Conservation (phyloP, 208 protist genomes). For the Crithidia brevicula region DNA sequence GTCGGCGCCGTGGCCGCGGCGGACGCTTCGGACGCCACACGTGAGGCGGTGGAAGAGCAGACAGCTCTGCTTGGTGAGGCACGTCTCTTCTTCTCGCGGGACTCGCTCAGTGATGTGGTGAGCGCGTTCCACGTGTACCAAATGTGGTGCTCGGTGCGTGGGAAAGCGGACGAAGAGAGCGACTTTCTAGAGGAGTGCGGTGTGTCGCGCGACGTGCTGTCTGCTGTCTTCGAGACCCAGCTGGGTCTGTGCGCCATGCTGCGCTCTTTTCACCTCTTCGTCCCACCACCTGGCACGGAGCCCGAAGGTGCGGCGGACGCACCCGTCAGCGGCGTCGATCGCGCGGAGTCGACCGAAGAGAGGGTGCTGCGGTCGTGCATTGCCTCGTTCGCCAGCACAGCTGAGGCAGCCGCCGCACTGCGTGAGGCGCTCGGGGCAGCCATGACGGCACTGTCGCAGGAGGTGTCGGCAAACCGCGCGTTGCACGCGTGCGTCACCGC, state of each 20-base stretch:
- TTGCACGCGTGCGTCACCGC: constrained; percentile 66
- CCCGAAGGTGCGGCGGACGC: not conserved
- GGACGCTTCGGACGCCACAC: constrained; percentile 14
- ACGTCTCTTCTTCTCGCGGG: constrained; percentile 75
- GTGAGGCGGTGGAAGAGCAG: constrained; percentile 30
- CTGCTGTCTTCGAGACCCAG: constrained; percentile 39
- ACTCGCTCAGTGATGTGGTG: constrained; percentile 70
- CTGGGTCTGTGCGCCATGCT: constrained; percentile 26
- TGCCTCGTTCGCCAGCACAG: not conserved
- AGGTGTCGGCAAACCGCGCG: constrained; percentile 36
- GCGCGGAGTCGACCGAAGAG: constrained; percentile 14
- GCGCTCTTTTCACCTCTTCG: constrained; percentile 13
- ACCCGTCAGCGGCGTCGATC: constrained; percentile 4
- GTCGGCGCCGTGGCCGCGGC: constrained; percentile 14
- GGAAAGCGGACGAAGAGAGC: constrained; percentile 27
- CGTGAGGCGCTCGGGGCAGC: constrained; percentile 10
- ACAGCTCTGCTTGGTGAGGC: constrained; percentile 60
- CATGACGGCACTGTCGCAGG: constrained; percentile 45
- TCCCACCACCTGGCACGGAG: not conserved
- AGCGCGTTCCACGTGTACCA: constrained; percentile 75
- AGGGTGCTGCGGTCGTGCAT: constrained; percentile 12
- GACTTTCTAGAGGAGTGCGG: constrained; percentile 68
- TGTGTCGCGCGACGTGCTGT: constrained; percentile 43
- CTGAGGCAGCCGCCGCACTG: constrained; percentile 8
- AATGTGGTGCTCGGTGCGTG: constrained; percentile 67